Conservation (phyloP, 2,329 filamentous ascomycete species). For the Claviceps maximensis region DNA sequence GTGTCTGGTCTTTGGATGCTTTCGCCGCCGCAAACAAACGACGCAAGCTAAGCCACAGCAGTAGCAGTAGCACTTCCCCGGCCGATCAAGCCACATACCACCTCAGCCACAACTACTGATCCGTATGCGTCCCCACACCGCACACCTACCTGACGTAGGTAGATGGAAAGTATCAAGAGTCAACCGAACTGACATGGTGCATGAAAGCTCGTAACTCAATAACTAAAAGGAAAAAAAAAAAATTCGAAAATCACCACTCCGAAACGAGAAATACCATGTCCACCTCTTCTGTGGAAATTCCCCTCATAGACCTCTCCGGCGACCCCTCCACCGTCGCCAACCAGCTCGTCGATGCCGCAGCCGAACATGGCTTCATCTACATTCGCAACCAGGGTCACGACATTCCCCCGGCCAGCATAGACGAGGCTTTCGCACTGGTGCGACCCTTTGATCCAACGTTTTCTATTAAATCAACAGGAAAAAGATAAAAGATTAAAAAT, state of each 20-base stretch:
- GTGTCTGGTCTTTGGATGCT: too few relatives aligned
- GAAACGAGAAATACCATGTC: conserved; percentile 10
- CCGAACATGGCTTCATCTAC: conserved; percentile 79
- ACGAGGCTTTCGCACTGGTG: conserved; percentile 63
- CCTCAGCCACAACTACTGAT: too few relatives aligned
- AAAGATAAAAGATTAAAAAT: background rate
- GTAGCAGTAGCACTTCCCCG: too few relatives aligned
- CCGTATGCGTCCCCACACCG: too few relatives aligned
- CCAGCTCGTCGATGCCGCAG: conserved; percentile 65
- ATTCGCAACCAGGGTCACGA: conserved; percentile 61
- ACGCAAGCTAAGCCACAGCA: too few relatives aligned
- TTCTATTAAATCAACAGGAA: background rate
- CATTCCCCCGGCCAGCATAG: conserved; percentile 53
- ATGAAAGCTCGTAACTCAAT: too few relatives aligned
- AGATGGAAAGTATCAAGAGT: too few relatives aligned
- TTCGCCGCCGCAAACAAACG: too few relatives aligned
- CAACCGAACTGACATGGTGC: background rate
- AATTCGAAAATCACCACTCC: background rate
- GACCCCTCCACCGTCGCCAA: conserved; percentile 46
- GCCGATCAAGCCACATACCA: too few relatives aligned
- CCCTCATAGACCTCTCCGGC: conserved; percentile 65
- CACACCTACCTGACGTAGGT: too few relatives aligned
- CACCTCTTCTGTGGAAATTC: conserved; percentile 39
- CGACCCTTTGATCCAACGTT: background rate
- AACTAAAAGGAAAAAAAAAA: background rate